These are phyloP conservation scores for Annulohypoxylon nitens DNA, from an alignment of 495 filamentous ascomycete genomes.

Conservation along the genomic window DNA sequence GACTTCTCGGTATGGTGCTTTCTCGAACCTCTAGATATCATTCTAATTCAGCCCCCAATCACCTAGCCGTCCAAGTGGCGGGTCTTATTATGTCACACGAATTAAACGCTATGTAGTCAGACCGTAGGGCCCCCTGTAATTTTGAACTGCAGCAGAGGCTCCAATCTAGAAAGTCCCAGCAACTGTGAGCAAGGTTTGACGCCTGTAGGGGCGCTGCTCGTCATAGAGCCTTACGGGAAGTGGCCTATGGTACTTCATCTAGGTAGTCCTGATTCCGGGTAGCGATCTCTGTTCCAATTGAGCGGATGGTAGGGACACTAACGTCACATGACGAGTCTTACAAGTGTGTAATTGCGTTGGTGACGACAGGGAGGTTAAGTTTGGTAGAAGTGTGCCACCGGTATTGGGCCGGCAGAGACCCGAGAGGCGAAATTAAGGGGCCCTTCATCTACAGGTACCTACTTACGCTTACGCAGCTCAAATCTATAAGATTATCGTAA, in stretches of 20 bases:
- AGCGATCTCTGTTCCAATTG: not conserved
- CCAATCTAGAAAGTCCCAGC: conserved; percentile 15
- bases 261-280: conserved; percentile 10
- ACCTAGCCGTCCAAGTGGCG: conserved; percentile 3
- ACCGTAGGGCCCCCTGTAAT: not conserved
- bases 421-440: conserved; percentile 12
- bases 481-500: not conserved
- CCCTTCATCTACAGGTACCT: not conserved
- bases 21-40: not conserved
- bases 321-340: conserved; percentile 31
- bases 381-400: conserved; percentile 10
- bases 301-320: not conserved
- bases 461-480: not conserved
- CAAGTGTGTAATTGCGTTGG: not conserved
- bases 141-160: conserved; percentile 12
- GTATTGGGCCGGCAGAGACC: not conserved
- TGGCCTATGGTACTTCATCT: not conserved
- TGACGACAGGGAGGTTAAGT: conserved; percentile 1
- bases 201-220: conserved; percentile 25
- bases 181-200: not conserved
- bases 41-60: conserved; percentile 27
- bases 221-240: conserved; percentile 26
- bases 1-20: conserved; percentile 8
- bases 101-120: conserved; percentile 18
- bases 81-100: conserved; percentile 18